Evolutionary conservation across 73 alveolate genomes (phyloP).

Genomic region (Loxodes magnus): DNA sequence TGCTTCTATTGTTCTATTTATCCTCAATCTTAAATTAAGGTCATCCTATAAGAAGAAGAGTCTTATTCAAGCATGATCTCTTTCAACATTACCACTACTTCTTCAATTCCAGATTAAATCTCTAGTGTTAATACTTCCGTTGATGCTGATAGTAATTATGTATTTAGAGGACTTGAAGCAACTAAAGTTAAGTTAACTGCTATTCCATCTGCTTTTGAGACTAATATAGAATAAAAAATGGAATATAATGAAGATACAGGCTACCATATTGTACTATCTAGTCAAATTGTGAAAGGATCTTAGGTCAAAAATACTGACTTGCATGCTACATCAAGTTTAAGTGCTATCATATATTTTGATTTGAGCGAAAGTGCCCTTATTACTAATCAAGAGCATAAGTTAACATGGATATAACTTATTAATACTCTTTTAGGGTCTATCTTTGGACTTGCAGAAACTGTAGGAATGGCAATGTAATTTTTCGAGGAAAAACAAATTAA

Average conservation of each 20-base stretch:
- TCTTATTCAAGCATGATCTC: background rate
- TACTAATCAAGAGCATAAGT: background rate
- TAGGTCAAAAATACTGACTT: background rate
- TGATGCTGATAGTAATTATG: background rate
- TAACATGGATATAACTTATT: background rate
- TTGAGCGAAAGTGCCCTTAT: background rate
- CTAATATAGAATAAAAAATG: background rate
- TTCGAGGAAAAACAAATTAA: background rate
- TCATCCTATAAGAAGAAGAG: background rate
- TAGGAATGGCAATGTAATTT: background rate
- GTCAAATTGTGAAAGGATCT: background rate
- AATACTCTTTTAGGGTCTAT: background rate
- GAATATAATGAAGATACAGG: background rate
- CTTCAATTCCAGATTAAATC: constrained; percentile 1
- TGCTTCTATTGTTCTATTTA: background rate
- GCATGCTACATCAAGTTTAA: background rate
- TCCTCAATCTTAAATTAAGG: background rate
- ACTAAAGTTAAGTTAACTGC: background rate
- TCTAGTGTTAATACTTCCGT: background rate
- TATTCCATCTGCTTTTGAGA: background rate
- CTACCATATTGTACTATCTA: background rate
- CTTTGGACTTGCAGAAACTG: background rate
- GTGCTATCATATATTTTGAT: background rate
- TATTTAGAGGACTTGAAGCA: background rate
- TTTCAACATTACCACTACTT: background rate